A percentile compares a stretch with the other conserved stretches of the same genome.
phyloP scores from a whole-genome alignment of 805 yeast genomes.

The Pichia occidentalis region DNA sequence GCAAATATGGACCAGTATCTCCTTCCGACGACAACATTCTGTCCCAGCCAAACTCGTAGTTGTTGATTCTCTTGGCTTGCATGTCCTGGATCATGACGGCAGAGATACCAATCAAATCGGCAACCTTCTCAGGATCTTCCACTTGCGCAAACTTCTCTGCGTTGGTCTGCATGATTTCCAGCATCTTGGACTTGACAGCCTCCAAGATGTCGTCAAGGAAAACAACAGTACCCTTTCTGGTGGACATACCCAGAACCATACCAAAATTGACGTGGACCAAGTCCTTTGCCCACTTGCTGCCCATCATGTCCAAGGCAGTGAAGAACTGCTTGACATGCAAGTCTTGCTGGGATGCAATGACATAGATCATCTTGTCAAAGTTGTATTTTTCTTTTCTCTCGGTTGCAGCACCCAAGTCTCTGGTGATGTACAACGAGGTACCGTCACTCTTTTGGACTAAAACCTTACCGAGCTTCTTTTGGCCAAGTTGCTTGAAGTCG shows the following conservation, averaged over 20 bases:
- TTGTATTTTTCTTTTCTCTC: conserved; percentile 78
- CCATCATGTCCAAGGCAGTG: conserved; percentile 88
- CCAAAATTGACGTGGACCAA: conserved; percentile 89
- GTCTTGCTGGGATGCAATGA: conserved; percentile 94
- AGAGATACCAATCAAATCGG: conserved; percentile 91
- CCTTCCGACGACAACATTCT: conserved; percentile 98
- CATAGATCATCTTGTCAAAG: conserved; percentile 95
- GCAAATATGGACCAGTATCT: conserved; percentile 98
- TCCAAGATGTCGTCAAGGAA: conserved; percentile 89
- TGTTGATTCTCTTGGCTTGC: conserved; percentile 95
- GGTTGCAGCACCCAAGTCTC: conserved; percentile 96
- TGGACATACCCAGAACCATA: conserved; percentile 97
- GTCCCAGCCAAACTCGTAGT: conserved; percentile 95
- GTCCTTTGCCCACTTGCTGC: conserved; percentile 72
- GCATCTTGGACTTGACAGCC: conserved; percentile 91
- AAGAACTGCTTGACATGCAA: conserved; percentile 90
- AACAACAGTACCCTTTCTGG: conserved; percentile 98
- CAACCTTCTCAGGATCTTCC: conserved; percentile 88
- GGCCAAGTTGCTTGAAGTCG: conserved; percentile 68
- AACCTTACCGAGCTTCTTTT: conserved; percentile 89
- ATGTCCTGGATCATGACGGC: conserved; percentile 99
- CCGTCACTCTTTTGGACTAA: conserved; percentile 93
- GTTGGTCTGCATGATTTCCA: conserved; percentile 91
- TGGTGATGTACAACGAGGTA: conserved; percentile 85
- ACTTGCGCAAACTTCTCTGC: conserved; percentile 87